Evolutionary conservation across 2,329 filamentous ascomycete species (phyloP), one percentile per base, ranked within the genome.

Genomic region (Xylariales sp.): DNA sequence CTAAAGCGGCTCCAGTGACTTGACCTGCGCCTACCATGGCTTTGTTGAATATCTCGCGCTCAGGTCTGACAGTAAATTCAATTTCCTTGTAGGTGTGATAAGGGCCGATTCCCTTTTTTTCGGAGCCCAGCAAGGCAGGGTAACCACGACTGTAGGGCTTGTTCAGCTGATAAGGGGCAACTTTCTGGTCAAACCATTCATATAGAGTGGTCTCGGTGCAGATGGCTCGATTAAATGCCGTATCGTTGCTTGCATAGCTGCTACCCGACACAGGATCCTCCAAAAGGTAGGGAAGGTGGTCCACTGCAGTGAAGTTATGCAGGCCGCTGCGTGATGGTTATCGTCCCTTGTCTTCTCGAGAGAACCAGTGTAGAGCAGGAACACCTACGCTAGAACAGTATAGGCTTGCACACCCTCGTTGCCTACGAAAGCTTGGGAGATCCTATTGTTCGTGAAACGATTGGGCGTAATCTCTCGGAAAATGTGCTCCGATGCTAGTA

Each of bases 361-460:
- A 16, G 3, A 31, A 41, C 38, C 16, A 48, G 10, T 8, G 12
- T n/a, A 19, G 4, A 18, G 12, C 2, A 16, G 18, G 22, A 38
- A 9, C 21, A 25, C 24, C n/a, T 28, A 38, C 35, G 21, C 46
- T 47, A 45, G 41, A 40, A 46, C 32, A 33, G 46, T 15, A 47
- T 51, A 48, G 5, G 43, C 46, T 25, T 32, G 47, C 4, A 53
- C 31, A n/a, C 16, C 41, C 35, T 51, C 42, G 27, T 53, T 46
- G 10, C 46, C 16, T 21, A 40, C 47, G 11, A 51, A 24, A 18
- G 47, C 47, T 27, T 44, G 40, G 11, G 49, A 40, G 22, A 50
- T 50, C n/a, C 42, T 46, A n/a, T 53, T 53, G 31, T 53, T 53
- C 8, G 51, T 47, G 36, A 50, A 53, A 15, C 32, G 31, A 9